Conservation (phyloP, 2,329 filamentous ascomycete genomes). For the Neurospora sp. region DNA sequence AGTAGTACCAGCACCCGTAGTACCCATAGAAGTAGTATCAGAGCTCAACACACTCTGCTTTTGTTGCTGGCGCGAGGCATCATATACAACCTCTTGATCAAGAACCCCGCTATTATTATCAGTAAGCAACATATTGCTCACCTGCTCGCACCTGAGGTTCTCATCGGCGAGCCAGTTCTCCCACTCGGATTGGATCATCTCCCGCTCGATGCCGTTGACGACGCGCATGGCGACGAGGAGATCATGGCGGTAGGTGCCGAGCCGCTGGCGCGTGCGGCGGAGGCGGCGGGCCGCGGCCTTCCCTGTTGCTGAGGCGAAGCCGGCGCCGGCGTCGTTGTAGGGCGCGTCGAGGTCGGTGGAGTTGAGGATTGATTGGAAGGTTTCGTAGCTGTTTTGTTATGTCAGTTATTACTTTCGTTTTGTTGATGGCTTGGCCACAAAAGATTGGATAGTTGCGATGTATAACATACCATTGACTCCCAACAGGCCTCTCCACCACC, state of each 20-base stretch:
- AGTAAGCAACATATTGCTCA: slow-evolving; percentile 33
- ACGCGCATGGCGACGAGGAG: slow-evolving; percentile 82
- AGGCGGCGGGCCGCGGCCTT: slow-evolving; percentile 54
- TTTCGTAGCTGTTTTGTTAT: slow-evolving; percentile 38
- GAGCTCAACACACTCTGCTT: slow-evolving; percentile 6
- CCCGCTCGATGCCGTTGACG: slow-evolving; percentile 79
- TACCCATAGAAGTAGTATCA: background rate
- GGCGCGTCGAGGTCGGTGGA: slow-evolving; percentile 48
- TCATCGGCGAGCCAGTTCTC: slow-evolving; percentile 86
- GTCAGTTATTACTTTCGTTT: background rate
- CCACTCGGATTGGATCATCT: slow-evolving; percentile 82
- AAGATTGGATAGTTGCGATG: background rate
- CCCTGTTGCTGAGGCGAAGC: slow-evolving; percentile 37
- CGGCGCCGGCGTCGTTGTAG: slow-evolving; percentile 40
- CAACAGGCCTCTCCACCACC: slow-evolving; percentile 28
- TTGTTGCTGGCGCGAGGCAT: slow-evolving; percentile 5
- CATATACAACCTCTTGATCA: slow-evolving; percentile 13
- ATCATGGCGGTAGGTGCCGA: slow-evolving; percentile 81
- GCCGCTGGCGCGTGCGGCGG: slow-evolving; percentile 68
- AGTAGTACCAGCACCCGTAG: background rate
- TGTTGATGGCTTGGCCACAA: background rate
- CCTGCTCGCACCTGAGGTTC: slow-evolving; percentile 61
- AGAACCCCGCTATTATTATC: background rate
- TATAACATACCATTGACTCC: slow-evolving; percentile 39
- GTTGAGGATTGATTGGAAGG: slow-evolving; percentile 51